Evolutionary conservation across 2,329 filamentous ascomycete species (phyloP), one percentile per base, ranked within the genome.

Genomic region (Penicillium sp.): DNA sequence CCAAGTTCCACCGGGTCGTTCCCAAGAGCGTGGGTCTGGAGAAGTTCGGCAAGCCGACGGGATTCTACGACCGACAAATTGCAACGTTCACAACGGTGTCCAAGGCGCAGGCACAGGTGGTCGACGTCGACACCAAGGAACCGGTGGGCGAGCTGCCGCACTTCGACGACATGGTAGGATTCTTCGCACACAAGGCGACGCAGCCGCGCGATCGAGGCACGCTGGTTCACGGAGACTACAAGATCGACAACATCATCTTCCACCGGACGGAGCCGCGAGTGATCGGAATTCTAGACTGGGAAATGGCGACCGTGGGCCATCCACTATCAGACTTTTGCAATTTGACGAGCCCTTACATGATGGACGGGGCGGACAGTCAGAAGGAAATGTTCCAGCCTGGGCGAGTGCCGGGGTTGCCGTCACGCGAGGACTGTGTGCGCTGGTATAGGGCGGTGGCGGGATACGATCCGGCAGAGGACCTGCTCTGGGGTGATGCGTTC

Each of bases 251-350:
- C 60, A 68, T 91, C 55, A 82, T 93, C 32, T 98, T 95, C 68
- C 88, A 96, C 73, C 86, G 87, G 71, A 90, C 87, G 0, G 86
- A 91, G 67, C 82, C 90, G 5, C 77, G 84, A 43, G 90, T 97
- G 10, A 90, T 97, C 69, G 93, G 91, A 3, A 89, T 97, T 44
- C 73, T 97, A 5, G 93, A 98, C 72, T 97, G 91, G 91, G 93
- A 97, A 74, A 95, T 98, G 89, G 89, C 89, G 28, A 97, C 93
- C 0, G 84, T 96, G 44, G 93, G 93, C n/a, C 91, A 98, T 67
- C 93, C 93, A 1, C 79, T 97, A 18, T 91, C 87, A 5, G 93
- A 98, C 66, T 74, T 97, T 32, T 84, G 84, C 67, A 97, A 97
- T 69, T 75, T 97, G 58, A 74, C 68, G 44, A 66, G 69, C 41